Conservation (phyloP, 805 yeast species). For the Torulaspora microellipsoides region DNA sequence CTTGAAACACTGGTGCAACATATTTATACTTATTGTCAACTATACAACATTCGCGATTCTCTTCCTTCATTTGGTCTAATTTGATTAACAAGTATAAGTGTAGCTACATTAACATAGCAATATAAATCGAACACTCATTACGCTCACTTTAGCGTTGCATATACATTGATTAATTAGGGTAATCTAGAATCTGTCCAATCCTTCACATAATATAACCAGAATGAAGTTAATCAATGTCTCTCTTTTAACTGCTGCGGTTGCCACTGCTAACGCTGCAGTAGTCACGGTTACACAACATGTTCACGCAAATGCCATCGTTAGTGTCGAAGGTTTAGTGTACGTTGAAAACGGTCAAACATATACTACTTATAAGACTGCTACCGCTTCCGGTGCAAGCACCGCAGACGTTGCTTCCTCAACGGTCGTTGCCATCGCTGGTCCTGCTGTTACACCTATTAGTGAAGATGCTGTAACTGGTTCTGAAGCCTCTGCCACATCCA, state of each 20-base stretch:
- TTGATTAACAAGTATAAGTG: no score
- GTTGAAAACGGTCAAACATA: slow-evolving; percentile 24
- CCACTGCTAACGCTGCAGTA: slow-evolving; percentile 22
- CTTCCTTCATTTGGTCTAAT: no score
- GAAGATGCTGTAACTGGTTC: slow-evolving; percentile 1
- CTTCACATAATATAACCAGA: slow-evolving; percentile 20
- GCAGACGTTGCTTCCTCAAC: slow-evolving; percentile 19
- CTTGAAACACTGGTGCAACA: no score
- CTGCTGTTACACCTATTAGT: slow-evolving; percentile 5
- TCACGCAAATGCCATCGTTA: slow-evolving; percentile 22
- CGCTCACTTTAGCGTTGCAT: no score
- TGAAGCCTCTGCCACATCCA: slow-evolving; percentile 2
- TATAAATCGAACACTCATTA: no score
- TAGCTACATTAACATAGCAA: no score
- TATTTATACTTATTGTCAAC: no score
- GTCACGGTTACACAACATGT: slow-evolving; percentile 32
- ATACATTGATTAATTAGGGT: no score
- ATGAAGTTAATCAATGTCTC: slow-evolving; percentile 27
- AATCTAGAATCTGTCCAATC: slow-evolving; percentile 4
- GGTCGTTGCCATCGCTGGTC: slow-evolving; percentile 47
- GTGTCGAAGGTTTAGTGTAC: slow-evolving; percentile 27
- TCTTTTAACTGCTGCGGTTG: slow-evolving; percentile 18
- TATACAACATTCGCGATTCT: no score
- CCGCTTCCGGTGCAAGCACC: slow-evolving; percentile 8
- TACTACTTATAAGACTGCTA: slow-evolving; percentile 23